Base-by-base conservation (phyloP, 164 flowering plant species). In the Vitis cinerea region DNA sequence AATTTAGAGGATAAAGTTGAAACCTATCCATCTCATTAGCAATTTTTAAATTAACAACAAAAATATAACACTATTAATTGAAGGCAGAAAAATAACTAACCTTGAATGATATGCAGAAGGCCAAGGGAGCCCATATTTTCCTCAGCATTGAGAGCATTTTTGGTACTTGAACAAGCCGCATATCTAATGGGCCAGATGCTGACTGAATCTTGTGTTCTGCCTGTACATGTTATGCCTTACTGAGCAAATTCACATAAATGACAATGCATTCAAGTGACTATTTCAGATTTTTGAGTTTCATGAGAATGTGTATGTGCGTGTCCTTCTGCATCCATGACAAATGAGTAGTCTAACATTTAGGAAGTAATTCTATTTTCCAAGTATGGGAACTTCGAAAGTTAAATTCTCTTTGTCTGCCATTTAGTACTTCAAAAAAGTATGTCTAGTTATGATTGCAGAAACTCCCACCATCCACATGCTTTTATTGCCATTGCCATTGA, bases 171-270 rank as follows among this genome's bases (percentile, higher is more conserved):
- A 78, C 87, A 15, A 95, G 94, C 61, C 87, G 79, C 86, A 95
- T 86, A 74, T 95, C 96, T 80, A 95, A 74, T 61, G 97, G 92
- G 64, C 98, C 97, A 61, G 93, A 82, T 67, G 82, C 87, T 44
- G 99, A 95, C 76, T 95, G 98, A 76, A 95, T 95, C 79, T 93
- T 93, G 80, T 95, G 99, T 66, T 88, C 94, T 51, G 72, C 81
- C 98, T 93, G 83, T 57, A 74, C 14, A 68, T 54, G 17, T 51
- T 37, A 17, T 3, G 15, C 31, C 4, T 29, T 29, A 8, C 29
- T 69, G 14, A 63, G 31, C 37, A 49, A 62, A 37, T 37, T 37
- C 44, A 37, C 44, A 37, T 37, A 62, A 30, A 53, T 13, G 56
- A 53, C 56, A 53, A 11, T 2, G 5, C 5, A 53, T 14, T n/a